These are phyloP conservation scores for Penicillium palitans DNA, from an alignment of 2,329 filamentous ascomycete species.

Conservation along the genomic window DNA sequence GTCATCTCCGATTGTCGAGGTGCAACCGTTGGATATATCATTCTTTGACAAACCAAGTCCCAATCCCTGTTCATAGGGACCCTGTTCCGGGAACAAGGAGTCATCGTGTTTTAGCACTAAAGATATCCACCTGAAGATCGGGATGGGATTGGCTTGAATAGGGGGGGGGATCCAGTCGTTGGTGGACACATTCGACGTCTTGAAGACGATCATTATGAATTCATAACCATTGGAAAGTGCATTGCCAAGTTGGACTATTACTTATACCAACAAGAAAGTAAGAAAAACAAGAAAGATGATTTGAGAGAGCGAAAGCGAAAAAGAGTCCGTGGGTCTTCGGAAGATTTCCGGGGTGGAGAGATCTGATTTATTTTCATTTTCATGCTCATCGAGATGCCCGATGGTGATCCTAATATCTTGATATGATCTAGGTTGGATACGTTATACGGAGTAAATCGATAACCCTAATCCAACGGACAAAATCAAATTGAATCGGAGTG, in stretches of 20 bases:
- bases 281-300: background rate
- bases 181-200: background rate
- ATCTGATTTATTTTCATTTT: constrained; percentile 5
- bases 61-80: background rate
- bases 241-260: background rate
- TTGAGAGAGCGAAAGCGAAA: constrained; percentile 1
- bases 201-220: constrained; percentile 1
- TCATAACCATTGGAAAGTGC: background rate
- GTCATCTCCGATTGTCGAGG: background rate
- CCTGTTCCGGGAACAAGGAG: background rate
- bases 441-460: background rate
- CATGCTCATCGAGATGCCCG: background rate
- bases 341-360: background rate
- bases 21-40: constrained; percentile 1
- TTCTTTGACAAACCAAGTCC: background rate
- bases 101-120: background rate
- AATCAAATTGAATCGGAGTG: background rate
- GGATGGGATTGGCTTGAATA: constrained; percentile 6
- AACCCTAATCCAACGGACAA: constrained; percentile 4
- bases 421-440: background rate
- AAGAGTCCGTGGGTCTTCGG: background rate
- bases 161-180: background rate
- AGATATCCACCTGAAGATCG: background rate
- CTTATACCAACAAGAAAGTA: background rate
- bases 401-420: constrained; percentile 6